Percentiles rank a stretch among this genome's conserved stretches.
Evolutionary conservation across 345 rosid species (phyloP).

Genomic region (Salix exigua): DNA sequence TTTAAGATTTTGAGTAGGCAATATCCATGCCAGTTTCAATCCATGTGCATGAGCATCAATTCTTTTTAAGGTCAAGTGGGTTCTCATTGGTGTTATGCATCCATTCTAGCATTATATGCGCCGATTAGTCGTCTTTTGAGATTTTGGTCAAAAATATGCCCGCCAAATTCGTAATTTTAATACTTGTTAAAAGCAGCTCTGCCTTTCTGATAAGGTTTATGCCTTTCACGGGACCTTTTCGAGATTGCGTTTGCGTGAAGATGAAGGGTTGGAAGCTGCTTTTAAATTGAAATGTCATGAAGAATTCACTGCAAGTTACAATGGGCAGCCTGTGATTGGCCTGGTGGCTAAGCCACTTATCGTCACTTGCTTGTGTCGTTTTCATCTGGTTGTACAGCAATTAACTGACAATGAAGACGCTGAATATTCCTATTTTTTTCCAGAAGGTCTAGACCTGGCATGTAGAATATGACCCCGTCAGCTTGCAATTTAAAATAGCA

Average conservation of each 20-base stretch:
- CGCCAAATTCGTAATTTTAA: not conserved
- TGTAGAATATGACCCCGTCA: too few species aligned
- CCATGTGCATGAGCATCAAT: not conserved
- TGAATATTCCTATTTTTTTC: too few species aligned
- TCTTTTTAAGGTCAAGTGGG: not conserved
- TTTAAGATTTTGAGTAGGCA: not conserved
- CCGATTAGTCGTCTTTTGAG: not conserved
- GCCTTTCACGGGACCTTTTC: not conserved
- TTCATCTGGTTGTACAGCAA: too few species aligned
- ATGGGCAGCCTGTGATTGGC: not conserved
- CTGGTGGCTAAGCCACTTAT: not conserved
- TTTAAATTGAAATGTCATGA: not conserved
- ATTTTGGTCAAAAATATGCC: not conserved
- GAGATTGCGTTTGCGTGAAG: not conserved
- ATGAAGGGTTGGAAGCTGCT: not conserved
- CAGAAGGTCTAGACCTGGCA: too few species aligned
- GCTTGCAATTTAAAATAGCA: too few species aligned
- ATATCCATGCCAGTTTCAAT: not conserved
- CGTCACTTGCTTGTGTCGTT: not conserved
- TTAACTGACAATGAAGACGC: too few species aligned
- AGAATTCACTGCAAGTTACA: not conserved
- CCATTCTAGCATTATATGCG: not conserved
- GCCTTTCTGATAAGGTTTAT: not conserved
- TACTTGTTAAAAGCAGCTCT: not conserved
- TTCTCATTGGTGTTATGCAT: not conserved